Base-by-base conservation (phyloP, 768 basidiomycete species). In the Trametes cingulata region DNA sequence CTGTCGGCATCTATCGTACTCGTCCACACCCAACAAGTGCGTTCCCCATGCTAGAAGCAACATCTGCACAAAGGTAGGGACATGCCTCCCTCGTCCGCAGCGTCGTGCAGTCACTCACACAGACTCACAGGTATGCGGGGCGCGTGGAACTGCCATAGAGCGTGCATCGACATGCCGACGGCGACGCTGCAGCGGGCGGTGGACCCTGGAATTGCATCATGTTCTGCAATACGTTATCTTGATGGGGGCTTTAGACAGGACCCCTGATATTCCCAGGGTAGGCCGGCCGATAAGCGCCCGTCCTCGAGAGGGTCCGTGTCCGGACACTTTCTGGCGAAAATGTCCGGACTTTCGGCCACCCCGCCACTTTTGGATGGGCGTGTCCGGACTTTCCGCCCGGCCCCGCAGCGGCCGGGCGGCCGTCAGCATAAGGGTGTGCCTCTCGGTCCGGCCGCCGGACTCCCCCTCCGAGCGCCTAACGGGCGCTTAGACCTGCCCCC, bases 171-270 rank as follows among this genome's bases (percentile, higher is more conserved):
- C 47, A 43, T 50, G 60, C 53, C 48, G 53, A 50, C 19, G 35
- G 17, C 22, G 43, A 37, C 22, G 24, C 15, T 24, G 42, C 50
- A 51, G 50, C 35, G 20, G 43, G n/a, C 25, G 10, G 25, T 10
- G 7, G 56, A 41, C 29, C 39, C 47, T 57, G 47, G 22, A 20
- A 49, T 48, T 22, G 58, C 45, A 60, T 60, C 60, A 55, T 27
- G 60, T 56, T 50, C 37, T 50, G 37, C 39, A 33, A 48, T 12
- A 17, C 48, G 53, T 61, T 61, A 61, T 61, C 53, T 55, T 59
- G 58, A 59, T 59, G 58, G 58, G 50, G 58, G 58, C 58, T 47
- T 59, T 59, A n/a, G n/a, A n/a, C n/a, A n/a, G n/a, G n/a, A n/a
- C n/a, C n/a, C n/a, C n/a, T n/a, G n/a, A n/a, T n/a, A n/a, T n/a